phyloP scores from a whole-genome alignment of 2,329 filamentous ascomycete species.

The Elsinoe perseae region DNA sequence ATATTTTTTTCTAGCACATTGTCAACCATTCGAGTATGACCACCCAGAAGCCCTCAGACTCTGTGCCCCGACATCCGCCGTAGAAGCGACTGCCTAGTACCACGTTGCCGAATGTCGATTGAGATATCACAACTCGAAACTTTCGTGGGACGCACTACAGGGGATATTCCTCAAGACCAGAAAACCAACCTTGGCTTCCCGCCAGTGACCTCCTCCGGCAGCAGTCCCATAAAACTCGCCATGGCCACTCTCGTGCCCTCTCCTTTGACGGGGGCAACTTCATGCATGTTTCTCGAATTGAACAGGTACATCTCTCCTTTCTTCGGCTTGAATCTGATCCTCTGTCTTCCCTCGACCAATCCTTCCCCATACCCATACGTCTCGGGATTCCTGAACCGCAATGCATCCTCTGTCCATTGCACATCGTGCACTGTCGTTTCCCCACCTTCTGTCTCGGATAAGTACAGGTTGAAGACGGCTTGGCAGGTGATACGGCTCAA shows the following conservation, averaged over 20 bases:
- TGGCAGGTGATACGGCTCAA: not conserved
- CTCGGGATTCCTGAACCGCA: not conserved
- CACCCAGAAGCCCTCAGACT: not conserved
- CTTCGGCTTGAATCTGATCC: not conserved
- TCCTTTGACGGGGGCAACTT: not conserved
- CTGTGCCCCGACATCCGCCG: too few species aligned
- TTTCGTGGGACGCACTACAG: too few species aligned
- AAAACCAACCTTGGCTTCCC: conserved; percentile 1
- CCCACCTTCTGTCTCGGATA: not conserved
- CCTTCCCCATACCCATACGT: not conserved
- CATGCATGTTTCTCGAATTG: conserved; percentile 9
- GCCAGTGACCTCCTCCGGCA: not conserved
- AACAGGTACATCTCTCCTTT: not conserved
- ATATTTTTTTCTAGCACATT: too few species aligned
- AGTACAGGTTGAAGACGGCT: not conserved
- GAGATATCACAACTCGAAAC: too few species aligned
- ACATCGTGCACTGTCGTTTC: not conserved
- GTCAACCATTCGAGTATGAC: not conserved
- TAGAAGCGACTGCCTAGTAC: too few species aligned
- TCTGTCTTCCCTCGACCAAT: not conserved
- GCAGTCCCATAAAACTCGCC: not conserved
- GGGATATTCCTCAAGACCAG: not conserved
- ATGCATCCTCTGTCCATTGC: not conserved
- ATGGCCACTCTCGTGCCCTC: not conserved
- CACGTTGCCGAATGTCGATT: too few species aligned